These are phyloP conservation scores for Geosmithia putterillii DNA, from an alignment of 2,329 filamentous ascomycete species.

Conservation along the genomic window DNA sequence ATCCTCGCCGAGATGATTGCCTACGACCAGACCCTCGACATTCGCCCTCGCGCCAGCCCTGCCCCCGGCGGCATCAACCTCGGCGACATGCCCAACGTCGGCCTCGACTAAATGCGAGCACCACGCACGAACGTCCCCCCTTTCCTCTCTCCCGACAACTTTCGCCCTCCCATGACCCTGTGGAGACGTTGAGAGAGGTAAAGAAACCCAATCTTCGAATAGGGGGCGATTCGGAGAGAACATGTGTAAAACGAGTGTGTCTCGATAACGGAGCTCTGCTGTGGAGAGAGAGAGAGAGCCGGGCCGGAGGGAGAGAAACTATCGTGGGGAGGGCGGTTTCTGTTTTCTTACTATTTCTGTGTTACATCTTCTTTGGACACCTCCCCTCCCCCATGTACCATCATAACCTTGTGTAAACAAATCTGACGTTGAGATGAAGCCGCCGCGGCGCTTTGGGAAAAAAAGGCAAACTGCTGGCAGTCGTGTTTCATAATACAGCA, in stretches of 20 bases:
- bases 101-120: slow-evolving; percentile 35
- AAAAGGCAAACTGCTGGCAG: slow-evolving; percentile 11
- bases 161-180: background rate
- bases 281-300: background rate
- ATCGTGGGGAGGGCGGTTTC: background rate
- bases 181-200: background rate
- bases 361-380: background rate
- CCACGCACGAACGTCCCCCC: background rate
- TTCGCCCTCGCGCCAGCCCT: slow-evolving; percentile 28
- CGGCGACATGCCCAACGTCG: slow-evolving; percentile 35
- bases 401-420: slow-evolving; percentile 23
- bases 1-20: slow-evolving; percentile 98
- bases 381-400: slow-evolving; percentile 19
- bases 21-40: slow-evolving; percentile 63
- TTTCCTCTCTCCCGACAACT: too few relatives aligned
- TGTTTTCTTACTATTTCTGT: background rate
- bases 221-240: background rate
- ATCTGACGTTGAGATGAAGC: slow-evolving; percentile 19
- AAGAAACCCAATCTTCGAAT: background rate
- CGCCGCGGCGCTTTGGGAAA: slow-evolving; percentile 16
- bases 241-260: background rate
- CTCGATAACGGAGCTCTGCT: background rate
- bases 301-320: background rate
- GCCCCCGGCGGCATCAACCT: slow-evolving; percentile 26
- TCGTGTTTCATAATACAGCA: slow-evolving; percentile 4